Base-by-base conservation (phyloP, 129 eudicot species). In the Calendula officinalis region DNA sequence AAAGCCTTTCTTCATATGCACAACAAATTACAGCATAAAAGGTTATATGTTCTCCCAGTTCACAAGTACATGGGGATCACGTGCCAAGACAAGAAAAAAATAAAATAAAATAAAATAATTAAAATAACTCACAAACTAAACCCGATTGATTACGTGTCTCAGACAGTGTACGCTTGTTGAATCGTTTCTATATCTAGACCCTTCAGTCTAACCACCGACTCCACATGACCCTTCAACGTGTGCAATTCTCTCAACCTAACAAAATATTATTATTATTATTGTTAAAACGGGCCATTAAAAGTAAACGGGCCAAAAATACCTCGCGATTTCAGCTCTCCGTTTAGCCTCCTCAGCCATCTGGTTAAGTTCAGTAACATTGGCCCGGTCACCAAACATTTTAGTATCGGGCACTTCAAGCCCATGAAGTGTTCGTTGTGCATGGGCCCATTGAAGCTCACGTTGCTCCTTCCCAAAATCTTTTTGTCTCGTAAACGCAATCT, bases 261-360 rank as follows among this genome's bases (percentile, higher is more conserved):
- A 60, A 74, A 63, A 44, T n/a, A n/a, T n/a, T n/a, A n/a, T n/a
- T n/a, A n/a, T n/a, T n/a, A n/a, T n/a, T n/a, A n/a, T n/a, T n/a
- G n/a, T n/a, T n/a, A n/a, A n/a, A 8, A 52, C 30, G 30, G 30
- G n/a, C n/a, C n/a, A n/a, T 22, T 22, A 22, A 22, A 22, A 22
- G 30, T 22, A 22, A 22, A 22, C 30, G 30, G 30, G 30, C 30
- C 30, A 22, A 22, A 22, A 22, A 35, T 73, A 92, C 99, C 97
- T 94, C 36, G 99, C 97, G 22, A 94, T 86, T 72, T 94, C 99
- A 54, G 99, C 99, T 82, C 99, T 86, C 61, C 90, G 78, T 71
- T 94, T 89, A 47, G 99, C 99, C 69, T 94, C 99, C 77, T 94
- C 99, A 1, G 99, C 99, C 97, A 94, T 84, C 73, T 94, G 99